Conservation (phyloP, 352 stramenopile genomes). For the Phytophthora pini region DNA sequence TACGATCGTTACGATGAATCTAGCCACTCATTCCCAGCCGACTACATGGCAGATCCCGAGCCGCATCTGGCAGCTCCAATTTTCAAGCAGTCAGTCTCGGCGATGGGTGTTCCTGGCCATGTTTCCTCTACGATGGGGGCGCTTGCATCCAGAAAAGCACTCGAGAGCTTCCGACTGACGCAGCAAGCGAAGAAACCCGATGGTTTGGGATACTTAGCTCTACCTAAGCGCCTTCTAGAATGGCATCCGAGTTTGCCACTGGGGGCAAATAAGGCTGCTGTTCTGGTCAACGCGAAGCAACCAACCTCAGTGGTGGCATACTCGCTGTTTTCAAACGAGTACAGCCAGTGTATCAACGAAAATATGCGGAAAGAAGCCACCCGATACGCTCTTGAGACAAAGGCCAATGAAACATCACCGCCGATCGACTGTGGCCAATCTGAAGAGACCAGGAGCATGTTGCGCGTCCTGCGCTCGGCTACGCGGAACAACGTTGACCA, state of each 20-base stretch:
- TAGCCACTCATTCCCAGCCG: constrained; percentile 70
- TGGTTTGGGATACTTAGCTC: constrained; percentile 70
- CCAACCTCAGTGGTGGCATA: constrained; percentile 89
- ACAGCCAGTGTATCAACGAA: constrained; percentile 76
- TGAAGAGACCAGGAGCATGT: constrained; percentile 53
- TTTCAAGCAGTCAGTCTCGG: constrained; percentile 30
- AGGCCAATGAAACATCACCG: constrained; percentile 45
- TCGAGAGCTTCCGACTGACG: constrained; percentile 72
- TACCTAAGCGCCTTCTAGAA: constrained; percentile 80
- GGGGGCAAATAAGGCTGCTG: constrained; percentile 72
- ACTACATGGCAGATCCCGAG: constrained; percentile 49
- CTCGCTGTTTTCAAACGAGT: constrained; percentile 84
- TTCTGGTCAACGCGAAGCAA: constrained; percentile 82
- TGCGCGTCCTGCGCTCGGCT: constrained; percentile 70
- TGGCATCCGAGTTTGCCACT: constrained; percentile 83
- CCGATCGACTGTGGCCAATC: constrained; percentile 28
- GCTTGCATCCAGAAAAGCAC: constrained; percentile 58
- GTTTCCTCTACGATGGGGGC: constrained; percentile 73
- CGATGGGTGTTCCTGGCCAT: constrained; percentile 45
- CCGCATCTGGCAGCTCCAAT: constrained; percentile 16
- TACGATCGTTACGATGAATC: constrained; percentile 66
- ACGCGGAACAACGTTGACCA: constrained; percentile 86
- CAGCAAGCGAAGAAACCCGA: constrained; percentile 71
- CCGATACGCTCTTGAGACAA: constrained; percentile 42
- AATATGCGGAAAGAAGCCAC: constrained; percentile 67